Conservation (phyloP, 2,329 filamentous ascomycete genomes). For the Thielaviopsis musarum region DNA sequence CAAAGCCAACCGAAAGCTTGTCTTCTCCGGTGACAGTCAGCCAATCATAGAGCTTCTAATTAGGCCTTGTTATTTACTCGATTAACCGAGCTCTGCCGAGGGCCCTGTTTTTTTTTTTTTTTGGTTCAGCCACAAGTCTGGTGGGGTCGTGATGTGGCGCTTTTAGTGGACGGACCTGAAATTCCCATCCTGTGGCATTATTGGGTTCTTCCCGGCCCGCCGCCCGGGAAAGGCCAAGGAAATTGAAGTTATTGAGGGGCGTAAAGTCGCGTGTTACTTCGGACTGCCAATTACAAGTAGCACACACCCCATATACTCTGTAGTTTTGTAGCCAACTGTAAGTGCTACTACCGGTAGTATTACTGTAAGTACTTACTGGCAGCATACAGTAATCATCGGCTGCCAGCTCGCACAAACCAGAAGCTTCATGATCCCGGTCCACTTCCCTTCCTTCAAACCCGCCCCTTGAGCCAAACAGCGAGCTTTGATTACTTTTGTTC, state of each 20-base stretch:
- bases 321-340: no score
- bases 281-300: no score
- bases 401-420: background rate
- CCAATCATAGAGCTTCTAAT: slow-evolving; percentile 11
- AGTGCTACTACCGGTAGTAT: no score
- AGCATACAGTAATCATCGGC: no score
- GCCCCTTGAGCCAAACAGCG: background rate
- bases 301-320: no score
- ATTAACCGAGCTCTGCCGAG: slow-evolving; percentile 13
- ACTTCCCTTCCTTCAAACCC: background rate
- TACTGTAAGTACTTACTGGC: no score
- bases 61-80: slow-evolving; percentile 2
- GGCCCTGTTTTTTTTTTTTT: background rate
- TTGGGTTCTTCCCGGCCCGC: background rate
- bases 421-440: background rate
- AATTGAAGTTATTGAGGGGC: background rate
- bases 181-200: background rate
- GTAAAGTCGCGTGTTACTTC: no score
- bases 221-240: background rate
- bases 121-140: slow-evolving; percentile 4
- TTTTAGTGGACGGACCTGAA: background rate
- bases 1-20: slow-evolving; percentile 6
- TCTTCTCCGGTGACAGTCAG: background rate
- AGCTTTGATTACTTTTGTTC: background rate
- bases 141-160: background rate